Evolutionary conservation across 2,329 filamentous ascomycete species (phyloP), one percentile per base, ranked within the genome.

Genomic region (Monosporascus sp.): DNA sequence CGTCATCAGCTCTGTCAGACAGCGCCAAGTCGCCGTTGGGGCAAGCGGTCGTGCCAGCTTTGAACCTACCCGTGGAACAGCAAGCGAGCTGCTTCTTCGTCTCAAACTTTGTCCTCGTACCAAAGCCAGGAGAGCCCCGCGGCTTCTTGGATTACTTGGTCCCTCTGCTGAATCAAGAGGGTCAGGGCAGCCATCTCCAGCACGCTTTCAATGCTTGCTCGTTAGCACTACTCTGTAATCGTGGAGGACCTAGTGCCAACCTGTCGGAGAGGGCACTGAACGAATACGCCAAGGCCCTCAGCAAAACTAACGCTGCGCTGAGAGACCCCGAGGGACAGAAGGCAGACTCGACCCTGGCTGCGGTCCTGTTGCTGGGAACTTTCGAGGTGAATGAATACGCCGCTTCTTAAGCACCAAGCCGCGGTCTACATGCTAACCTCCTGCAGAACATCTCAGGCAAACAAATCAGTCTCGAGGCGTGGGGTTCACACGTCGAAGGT

Each of bases 401-500:
- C 17, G 15, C 14, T 22, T 26, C 35, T n/a, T n/a, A 35, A 41
- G 18, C 43, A 68, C 38, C 49, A 49, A 55, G 44, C 15, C 4
- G 11, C 17, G 9, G n/a, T 20, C 7, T 52, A 20, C 50, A 59
- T 48, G 59, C 37, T 53, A 9, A 18, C 5, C 24, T 22, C 17
- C 9, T 37, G 8, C 18, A 67, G 68, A 81, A 76, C 52, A 83
- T 85, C 45, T 78, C 77, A 1, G 77, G 79, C 14, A 78, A 76
- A 54, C 75, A 79, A 50, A 68, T 80, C 49, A 79, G 76, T 37
- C 77, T 78, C 63, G 70, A 78, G 52, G 80, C 81, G 2, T 86
- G 83, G 83, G 81, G 80, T 4, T 82, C 81, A 9, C 83, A 86
- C 60, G 77, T 81, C n/a, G 79, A 85, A 55, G 83, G 82, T 3